Base-by-base conservation (phyloP, 192 early-diverging fungal genomes). In the Coemansia sp. region DNA sequence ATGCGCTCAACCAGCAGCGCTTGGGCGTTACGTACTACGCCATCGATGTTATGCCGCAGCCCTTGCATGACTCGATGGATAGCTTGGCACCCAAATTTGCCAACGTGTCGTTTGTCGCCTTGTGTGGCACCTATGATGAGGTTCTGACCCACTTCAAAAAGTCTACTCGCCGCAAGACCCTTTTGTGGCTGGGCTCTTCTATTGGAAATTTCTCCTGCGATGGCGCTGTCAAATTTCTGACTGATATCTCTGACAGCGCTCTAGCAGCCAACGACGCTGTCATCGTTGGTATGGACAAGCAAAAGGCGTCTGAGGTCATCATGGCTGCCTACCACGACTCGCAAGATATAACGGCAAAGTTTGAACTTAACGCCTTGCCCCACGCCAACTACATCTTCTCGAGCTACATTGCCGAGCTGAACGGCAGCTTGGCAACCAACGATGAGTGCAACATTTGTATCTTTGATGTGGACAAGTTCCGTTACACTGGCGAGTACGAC, bases 121-220 rank as follows among this genome's bases (percentile, higher is more conserved):
- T 98, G 19, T 87, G 90, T 63, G 95, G 96, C 34, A 95, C 92
- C 6, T 98, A 98, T 69, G 92, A 96, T 27, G 90, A 96, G 70
- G 90, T 90, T 0, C 75, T 96, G 38, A 80, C 89, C 14, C 68
- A 73, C 41, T 88, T 88, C 27, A 71, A 77, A 14, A 73, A 85
- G 36, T 73, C 76, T 0, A 10, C 76, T 3, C 85, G 89, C 1
- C 89, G 82, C 10, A 94, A 93, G 74, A 88, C 88, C 4, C 74
- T 94, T 10, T 76, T 96, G 48, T 98, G 96, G 96, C 83, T 98
- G 29, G 96, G 96, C 0, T 92, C 90, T 3, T 95, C 93, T 0
- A 91, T 98, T 29, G 95, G 96, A 9, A 96, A 96, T 70, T 76
- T 87, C 46, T 82, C 72, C 17, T 79, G 89, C 23, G 38, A 75